Percentiles rank a stretch among this genome's conserved stretches.
phyloP scores from a whole-genome alignment of 2,329 filamentous ascomycete genomes.

The Clonostachys chloroleuca region DNA sequence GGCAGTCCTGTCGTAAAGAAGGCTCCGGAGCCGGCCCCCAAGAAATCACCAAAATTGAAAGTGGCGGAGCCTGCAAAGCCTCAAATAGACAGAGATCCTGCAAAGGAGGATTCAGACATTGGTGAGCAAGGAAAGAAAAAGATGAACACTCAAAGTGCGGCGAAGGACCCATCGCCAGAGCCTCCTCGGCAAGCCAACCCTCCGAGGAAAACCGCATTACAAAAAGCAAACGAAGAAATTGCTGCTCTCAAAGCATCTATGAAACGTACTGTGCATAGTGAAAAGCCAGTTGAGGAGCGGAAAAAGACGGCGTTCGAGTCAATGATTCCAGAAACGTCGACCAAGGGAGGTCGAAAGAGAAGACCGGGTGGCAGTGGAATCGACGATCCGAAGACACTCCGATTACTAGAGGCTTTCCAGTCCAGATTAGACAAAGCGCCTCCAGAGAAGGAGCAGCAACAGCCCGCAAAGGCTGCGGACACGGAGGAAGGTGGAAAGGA shows the following conservation, averaged over 20 bases:
- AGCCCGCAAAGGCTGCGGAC: slow-evolving; percentile 6
- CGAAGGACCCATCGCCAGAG: slow-evolving; percentile 12
- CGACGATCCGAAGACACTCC: slow-evolving; percentile 61
- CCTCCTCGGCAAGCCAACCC: slow-evolving; percentile 9
- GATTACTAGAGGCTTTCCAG: slow-evolving; percentile 75
- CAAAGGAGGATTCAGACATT: not conserved
- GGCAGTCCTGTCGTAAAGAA: slow-evolving; percentile 17
- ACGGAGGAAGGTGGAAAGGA: slow-evolving; percentile 9
- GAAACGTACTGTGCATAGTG: slow-evolving; percentile 56
- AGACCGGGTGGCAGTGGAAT: slow-evolving; percentile 43
- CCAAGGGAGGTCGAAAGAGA: slow-evolving; percentile 62
- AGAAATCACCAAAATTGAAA: slow-evolving; percentile 12
- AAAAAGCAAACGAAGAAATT: slow-evolving; percentile 75
- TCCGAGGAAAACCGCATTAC: slow-evolving; percentile 48
- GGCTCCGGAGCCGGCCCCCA: slow-evolving; percentile 15
- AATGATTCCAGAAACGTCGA: slow-evolving; percentile 70
- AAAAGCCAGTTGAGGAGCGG: slow-evolving; percentile 40
- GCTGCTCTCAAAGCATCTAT: slow-evolving; percentile 78
- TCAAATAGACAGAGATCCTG: not conserved
- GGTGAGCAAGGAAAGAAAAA: slow-evolving; percentile 1
- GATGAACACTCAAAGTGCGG: slow-evolving; percentile 1
- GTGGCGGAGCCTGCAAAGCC: slow-evolving; percentile 1
- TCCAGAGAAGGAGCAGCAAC: slow-evolving; percentile 29
- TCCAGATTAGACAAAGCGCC: slow-evolving; percentile 62
- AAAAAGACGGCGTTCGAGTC: slow-evolving; percentile 64